Percentiles rank a stretch among this genome's conserved stretches.
Conservation (phyloP, 345 rosid species). For the Balakata baccata region DNA sequence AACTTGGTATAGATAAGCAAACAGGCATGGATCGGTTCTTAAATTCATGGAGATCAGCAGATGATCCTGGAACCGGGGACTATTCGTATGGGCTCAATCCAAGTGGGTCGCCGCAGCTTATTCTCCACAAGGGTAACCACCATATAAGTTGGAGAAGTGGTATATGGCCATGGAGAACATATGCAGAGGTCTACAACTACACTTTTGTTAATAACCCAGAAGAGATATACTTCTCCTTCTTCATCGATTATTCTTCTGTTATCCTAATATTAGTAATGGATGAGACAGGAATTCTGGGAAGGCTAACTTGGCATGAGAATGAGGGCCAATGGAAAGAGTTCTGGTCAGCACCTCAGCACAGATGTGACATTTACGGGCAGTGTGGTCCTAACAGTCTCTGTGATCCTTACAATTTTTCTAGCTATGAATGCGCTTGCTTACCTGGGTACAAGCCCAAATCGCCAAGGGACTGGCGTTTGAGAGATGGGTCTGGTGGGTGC, state of each 20-base stretch:
- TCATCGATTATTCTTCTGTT: not conserved
- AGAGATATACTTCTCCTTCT: not conserved
- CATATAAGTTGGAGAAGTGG: constrained; percentile 2
- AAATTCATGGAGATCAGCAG: constrained; percentile 28
- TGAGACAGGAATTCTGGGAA: not conserved
- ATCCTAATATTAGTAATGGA: not conserved
- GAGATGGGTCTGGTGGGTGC: constrained; percentile 18
- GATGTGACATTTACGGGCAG: constrained; percentile 12
- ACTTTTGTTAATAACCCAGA: not conserved
- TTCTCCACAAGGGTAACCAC: not conserved
- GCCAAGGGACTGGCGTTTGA: not conserved
- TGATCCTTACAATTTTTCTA: not conserved
- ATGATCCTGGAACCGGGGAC: constrained; percentile 21
- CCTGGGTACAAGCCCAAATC: constrained; percentile 18
- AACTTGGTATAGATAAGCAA: constrained; percentile 13
- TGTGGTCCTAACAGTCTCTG: constrained; percentile 15
- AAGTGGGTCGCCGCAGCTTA: not conserved
- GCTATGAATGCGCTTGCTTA: constrained; percentile 20
- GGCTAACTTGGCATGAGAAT: constrained; percentile 12
- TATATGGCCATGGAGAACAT: constrained; percentile 15
- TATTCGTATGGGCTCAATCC: constrained; percentile 7
- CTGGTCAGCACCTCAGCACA: not conserved
- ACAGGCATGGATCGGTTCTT: constrained; percentile 13
- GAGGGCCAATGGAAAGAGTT: not conserved
- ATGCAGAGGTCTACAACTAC: not conserved